phyloP scores from a whole-genome alignment of 2,329 filamentous ascomycete genomes.

The Keithomyces neogunnii region DNA sequence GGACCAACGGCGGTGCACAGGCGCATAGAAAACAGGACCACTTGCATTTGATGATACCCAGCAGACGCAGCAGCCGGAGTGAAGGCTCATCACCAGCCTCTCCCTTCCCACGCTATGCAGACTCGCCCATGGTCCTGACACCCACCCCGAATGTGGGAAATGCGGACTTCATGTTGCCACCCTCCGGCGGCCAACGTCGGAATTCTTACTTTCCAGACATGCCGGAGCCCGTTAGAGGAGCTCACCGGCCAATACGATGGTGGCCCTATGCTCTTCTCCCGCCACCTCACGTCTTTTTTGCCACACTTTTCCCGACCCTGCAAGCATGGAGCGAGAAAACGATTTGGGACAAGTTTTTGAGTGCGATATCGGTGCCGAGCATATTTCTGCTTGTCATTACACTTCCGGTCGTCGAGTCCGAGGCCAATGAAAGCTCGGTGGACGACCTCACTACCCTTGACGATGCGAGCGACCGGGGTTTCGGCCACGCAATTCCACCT shows the following conservation, averaged over 20 bases:
- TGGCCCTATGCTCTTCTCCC: constrained; percentile 75
- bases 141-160: constrained; percentile 31
- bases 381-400: constrained; percentile 87
- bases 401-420: constrained; percentile 77
- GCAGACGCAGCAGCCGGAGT: constrained; percentile 32
- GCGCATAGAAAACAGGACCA: constrained; percentile 8
- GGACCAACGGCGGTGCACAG: neutral
- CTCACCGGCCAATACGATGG: constrained; percentile 50
- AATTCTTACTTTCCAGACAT: constrained; percentile 40
- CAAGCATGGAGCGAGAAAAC: constrained; percentile 73
- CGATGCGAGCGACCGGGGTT: constrained; percentile 15
- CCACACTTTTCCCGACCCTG: constrained; percentile 80
- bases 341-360: constrained; percentile 77
- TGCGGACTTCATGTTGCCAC: constrained; percentile 48
- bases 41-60: constrained; percentile 40
- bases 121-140: constrained; percentile 42
- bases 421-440: constrained; percentile 38
- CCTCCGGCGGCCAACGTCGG: constrained; percentile 26
- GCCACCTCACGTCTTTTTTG: constrained; percentile 59
- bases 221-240: constrained; percentile 27
- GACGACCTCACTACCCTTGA: constrained; percentile 20
- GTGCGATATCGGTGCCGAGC: constrained; percentile 75
- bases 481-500: constrained; percentile 24
- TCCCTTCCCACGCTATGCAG: constrained; percentile 62
- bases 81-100: constrained; percentile 41